Evolutionary conservation across 2,329 filamentous ascomycete genomes (phyloP), one percentile per base, ranked within the genome.

Genomic region (Corynespora cassiicola): DNA sequence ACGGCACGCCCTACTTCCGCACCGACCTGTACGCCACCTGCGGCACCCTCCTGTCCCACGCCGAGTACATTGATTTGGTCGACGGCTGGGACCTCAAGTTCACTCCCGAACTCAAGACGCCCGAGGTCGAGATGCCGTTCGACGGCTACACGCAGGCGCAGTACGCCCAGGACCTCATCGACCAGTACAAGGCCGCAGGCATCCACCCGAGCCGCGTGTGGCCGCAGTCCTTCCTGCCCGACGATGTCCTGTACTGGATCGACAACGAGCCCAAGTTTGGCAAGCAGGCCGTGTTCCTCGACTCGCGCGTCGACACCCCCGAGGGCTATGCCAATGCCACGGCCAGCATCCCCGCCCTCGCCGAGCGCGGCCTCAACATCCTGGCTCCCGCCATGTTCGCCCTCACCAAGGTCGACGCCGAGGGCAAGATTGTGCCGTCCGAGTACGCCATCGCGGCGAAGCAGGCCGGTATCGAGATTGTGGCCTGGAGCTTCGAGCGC

Each of bases 61-160:
- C 80, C 49, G 79, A 85, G 47, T 84, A 81, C 65, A 84, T 88
- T 54, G 66, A 72, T 21, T 64, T 85, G 24, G 76, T 82, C 32
- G 73, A 86, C 50, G 72, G 81, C 26, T 83, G 80, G 23, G 58
- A 50, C 7, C 72, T 85, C 7, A 76, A 81, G 50, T 87, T 59
- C 45, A 63, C 63, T 1, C 52, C 63, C 2, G 63, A 66, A 40
- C 50, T 87, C 20, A 88, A 88, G 73, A 80, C 79, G 0, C 84
- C 72, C 22, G 72, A 79, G 50, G 80, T 88, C n/a, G 59, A 74
- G n/a, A 88, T 88, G 84, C 86, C 86, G 0, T 88, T 86, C 61
- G 59, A 76, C 9, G 73, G 74, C 14, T 88, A 86, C 71, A 88
- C 85, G 0, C 83, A 86, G 58, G 69, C 80, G 50, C 69, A 74